Evolutionary conservation across 345 rosid species (phyloP).

Genomic region (Hibiscus tridactylites): DNA sequence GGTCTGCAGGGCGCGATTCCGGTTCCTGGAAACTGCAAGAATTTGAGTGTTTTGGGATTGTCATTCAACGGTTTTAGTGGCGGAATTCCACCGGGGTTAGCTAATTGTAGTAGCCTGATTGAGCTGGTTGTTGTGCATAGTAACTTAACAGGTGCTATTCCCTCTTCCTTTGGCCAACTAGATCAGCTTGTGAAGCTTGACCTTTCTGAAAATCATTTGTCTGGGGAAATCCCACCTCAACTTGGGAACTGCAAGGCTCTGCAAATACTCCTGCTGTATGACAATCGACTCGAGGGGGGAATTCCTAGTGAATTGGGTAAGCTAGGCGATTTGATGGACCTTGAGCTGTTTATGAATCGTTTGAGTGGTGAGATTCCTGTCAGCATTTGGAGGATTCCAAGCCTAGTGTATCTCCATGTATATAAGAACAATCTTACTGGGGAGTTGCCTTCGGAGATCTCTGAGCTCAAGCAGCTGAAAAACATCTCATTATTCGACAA

Average conservation of each 20-base stretch:
- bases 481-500: constrained; percentile 46
- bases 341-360: constrained; percentile 48
- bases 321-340: constrained; percentile 41
- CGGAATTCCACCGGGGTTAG: constrained; percentile 46
- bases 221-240: constrained; percentile 60
- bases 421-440: constrained; percentile 66
- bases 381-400: constrained; percentile 58
- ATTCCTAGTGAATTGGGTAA: constrained; percentile 54
- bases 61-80: constrained; percentile 55
- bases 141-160: constrained; percentile 54
- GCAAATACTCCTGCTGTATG: constrained; percentile 25
- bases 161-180: constrained; percentile 56
- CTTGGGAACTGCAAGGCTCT: constrained; percentile 65
- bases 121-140: constrained; percentile 30
- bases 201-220: constrained; percentile 58
- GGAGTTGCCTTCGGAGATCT: constrained; percentile 54
- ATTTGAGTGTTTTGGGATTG: constrained; percentile 39
- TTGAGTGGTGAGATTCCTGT: constrained; percentile 66
- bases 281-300: constrained; percentile 58
- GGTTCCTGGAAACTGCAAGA: constrained; percentile 41
- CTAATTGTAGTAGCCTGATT: constrained; percentile 46
- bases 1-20: constrained; percentile 35
- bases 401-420: constrained; percentile 38
- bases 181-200: constrained; percentile 35
- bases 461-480: constrained; percentile 46